Conservation (phyloP, 1,139 yeast genomes). For the Hanseniaspora gamundiae region DNA sequence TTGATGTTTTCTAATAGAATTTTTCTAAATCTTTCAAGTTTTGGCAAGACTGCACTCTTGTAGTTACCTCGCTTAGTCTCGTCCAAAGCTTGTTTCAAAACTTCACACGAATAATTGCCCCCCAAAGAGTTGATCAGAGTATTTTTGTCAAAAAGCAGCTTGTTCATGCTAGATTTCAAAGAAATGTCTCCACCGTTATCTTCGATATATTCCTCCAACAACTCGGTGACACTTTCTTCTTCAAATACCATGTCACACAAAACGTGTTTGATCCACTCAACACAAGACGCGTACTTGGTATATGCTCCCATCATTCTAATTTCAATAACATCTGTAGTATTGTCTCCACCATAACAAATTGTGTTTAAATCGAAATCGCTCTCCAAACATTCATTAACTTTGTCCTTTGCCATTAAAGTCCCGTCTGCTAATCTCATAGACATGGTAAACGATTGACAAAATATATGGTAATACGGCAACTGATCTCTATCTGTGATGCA, state of each 20-base stretch:
- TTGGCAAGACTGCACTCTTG: constrained; percentile 30
- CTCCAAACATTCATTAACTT: constrained; percentile 42
- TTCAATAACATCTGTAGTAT: constrained; percentile 51
- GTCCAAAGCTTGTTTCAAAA: constrained; percentile 37
- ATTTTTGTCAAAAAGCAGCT: constrained; percentile 46
- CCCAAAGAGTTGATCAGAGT: constrained; percentile 54
- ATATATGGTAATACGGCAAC: constrained; percentile 54
- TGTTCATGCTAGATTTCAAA: constrained; percentile 49
- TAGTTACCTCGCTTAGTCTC: constrained; percentile 36
- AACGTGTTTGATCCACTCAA: constrained; percentile 62
- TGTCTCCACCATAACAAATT: constrained; percentile 17
- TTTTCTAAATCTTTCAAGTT: constrained; percentile 44
- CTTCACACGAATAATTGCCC: constrained; percentile 46
- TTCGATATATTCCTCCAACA: constrained; percentile 53
- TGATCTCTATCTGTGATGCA: constrained; percentile 30
- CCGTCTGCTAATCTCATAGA: constrained; percentile 60
- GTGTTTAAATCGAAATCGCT: constrained; percentile 31
- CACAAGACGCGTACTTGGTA: constrained; percentile 50
- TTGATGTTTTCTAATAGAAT: constrained; percentile 41
- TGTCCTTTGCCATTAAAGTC: constrained; percentile 53
- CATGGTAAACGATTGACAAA: constrained; percentile 55
- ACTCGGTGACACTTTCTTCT: constrained; percentile 32
- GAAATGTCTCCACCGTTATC: constrained; percentile 63
- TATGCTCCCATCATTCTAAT: constrained; percentile 51
- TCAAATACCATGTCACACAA: constrained; percentile 60